Evolutionary conservation across 805 yeast species (phyloP), one percentile per base, ranked within the genome.

Genomic region (Metschnikowia continentalis): DNA sequence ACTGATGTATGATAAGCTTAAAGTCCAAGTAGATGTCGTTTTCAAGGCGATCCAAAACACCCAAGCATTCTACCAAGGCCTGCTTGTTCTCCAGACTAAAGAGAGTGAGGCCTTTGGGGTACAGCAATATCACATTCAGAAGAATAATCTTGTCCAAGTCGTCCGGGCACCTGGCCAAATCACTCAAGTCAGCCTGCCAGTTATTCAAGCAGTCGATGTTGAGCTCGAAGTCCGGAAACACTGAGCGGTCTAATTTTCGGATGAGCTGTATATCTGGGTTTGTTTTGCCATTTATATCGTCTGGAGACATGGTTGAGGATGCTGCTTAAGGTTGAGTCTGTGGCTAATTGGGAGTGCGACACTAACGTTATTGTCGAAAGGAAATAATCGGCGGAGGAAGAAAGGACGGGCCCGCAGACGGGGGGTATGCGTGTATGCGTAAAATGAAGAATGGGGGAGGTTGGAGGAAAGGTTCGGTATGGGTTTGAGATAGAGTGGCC

Each of bases 131-230:
- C 30, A 63, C 63, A 17, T 68, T 66, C 19, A 62, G 64, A 14
- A 69, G 53, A 4, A 63, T 55, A 6, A 64, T 54, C 5, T 39
- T 17, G 20, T 55, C 38, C 36, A 71, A 59, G 13, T 51, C 47
- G 8, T 56, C 49, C 2, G 49, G 52, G 50, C 67, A 67, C 6
- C 56, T 47, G 5, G 62, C 47, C 22, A 51, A 51, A 42, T 70
- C 73, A 5, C 57, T 44, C 35, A 71, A 54, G 35, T 72, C 76
- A 4, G 66, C 51, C 54, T 70, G 71, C 77, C 77, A 73, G 51
- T 68, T 65, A 37, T 46, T 38, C 7, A 73, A 59, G n/a, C 64
- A 52, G 7, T 62, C 65, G 32, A 48, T 54, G 49, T 72, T 66
- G 51, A 72, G 51, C 10, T 55, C 52, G 51, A 57, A 61, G 35